These are phyloP conservation scores for Yamadazyma jaroonii DNA, from an alignment of 1,139 yeast genomes.

Conservation along the genomic window DNA sequence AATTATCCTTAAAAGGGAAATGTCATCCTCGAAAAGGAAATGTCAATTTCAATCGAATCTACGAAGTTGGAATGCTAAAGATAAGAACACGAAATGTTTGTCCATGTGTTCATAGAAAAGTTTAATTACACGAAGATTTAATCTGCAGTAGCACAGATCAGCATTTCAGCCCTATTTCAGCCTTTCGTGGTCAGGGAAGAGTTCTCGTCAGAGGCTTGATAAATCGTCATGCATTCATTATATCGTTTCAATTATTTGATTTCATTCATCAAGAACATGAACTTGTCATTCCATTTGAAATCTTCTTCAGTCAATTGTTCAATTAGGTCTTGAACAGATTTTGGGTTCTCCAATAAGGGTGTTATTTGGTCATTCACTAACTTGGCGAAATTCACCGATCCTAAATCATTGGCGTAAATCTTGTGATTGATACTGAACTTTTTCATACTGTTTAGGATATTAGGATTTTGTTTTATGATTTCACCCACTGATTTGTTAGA, in stretches of 20 bases:
- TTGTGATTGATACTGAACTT: slow-evolving; percentile 8
- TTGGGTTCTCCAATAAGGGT: slow-evolving; percentile 4
- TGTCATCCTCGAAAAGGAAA: too few species aligned
- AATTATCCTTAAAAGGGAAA: too few species aligned
- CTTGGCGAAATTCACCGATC: slow-evolving; percentile 1
- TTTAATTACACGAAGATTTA: too few species aligned
- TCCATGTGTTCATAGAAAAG: too few species aligned
- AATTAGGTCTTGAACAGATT: neutral
- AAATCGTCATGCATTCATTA: too few species aligned
- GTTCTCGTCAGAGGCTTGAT: too few species aligned
- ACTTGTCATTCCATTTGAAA: slow-evolving; percentile 9
- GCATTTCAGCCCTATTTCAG: too few species aligned
- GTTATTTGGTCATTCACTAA: slow-evolving; percentile 1
- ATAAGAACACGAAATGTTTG: too few species aligned
- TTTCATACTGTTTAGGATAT: slow-evolving; percentile 6
- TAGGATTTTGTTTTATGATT: slow-evolving; percentile 3
- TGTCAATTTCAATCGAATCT: too few species aligned
- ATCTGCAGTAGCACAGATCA: too few species aligned
- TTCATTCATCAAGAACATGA: slow-evolving; percentile 4
- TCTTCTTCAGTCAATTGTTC: slow-evolving; percentile 5
- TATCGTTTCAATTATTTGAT: slow-evolving; percentile 3
- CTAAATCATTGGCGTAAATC: slow-evolving; percentile 5
- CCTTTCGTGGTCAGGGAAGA: too few species aligned
- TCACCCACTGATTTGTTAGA: neutral
- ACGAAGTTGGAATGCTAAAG: too few species aligned